Evolutionary conservation across 495 filamentous ascomycete species (phyloP), one percentile per base, ranked within the genome.

Genomic region (Sordaria brevicollis): DNA sequence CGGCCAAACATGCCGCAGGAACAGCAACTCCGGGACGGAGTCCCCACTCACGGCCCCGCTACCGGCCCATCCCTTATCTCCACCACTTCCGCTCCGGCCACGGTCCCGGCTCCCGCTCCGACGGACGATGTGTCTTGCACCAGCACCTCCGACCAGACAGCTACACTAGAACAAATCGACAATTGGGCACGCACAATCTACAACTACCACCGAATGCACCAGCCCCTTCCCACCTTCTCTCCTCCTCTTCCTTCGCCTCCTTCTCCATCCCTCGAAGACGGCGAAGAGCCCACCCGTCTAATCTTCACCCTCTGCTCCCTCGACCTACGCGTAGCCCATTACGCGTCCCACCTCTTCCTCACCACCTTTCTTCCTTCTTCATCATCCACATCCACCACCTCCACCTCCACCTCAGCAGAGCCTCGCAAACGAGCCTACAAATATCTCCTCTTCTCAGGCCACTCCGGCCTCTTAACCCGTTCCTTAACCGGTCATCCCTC

Each of bases 231-330:
- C 69, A 8, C 74, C 71, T 19, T 71, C 76, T 17, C 72, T 74
- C 65, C 35, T 62, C 10, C 71, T 70, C 25, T 70, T 73, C n/a
- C 74, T 75, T 68, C 1, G 21, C 41, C 25, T 7, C n/a, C n/a
- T n/a, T n/a, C n/a, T n/a, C n/a, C n/a, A n/a, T n/a, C n/a, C 43
- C 19, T 15, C 2, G 5, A 25, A 31, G 49, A 57, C 10, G 17
- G n/a, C 41, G 33, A 3, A 29, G 37, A 25, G 74, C 79, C 34
- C 15, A 57, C 49, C 6, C 49, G 49, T 7, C 29, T 57, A 57
- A 74, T 81, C 54, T 82, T 82, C 74, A 75, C 74, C 68, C 72
- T 82, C n/a, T 81, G 79, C 71, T 78, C 75, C 66, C 78, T 80
- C 65, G 80, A 81, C 71, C 75, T 73, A 2, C 80, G 79, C 68